A percentile compares a stretch with the other conserved stretches of the same genome.
Conservation (phyloP, 805 yeast genomes). For the Candida ortonii region DNA sequence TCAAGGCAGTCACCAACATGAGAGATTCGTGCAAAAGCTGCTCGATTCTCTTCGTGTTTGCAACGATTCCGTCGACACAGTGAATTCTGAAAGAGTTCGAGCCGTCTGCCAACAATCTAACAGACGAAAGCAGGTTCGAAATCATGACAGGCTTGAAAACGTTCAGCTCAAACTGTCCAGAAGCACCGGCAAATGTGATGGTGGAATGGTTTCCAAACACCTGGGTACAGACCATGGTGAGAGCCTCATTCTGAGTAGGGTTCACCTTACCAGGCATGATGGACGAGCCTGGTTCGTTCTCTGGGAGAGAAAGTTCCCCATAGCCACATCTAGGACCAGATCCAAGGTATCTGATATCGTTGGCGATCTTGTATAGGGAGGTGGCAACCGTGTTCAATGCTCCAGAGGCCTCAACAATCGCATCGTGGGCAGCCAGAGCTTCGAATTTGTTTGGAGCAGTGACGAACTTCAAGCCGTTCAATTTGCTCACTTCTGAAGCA, state of each 20-base stretch:
- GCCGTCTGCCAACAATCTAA: slow-evolving; percentile 89
- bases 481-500: slow-evolving; percentile 79
- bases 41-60: slow-evolving; percentile 83
- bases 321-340: slow-evolving; percentile 99
- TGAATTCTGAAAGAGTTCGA: slow-evolving; percentile 83
- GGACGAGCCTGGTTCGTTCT: slow-evolving; percentile 98
- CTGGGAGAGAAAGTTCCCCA: slow-evolving; percentile 93
- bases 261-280: slow-evolving; percentile 99
- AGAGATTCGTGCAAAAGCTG: slow-evolving; percentile 90
- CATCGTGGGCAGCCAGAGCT: slow-evolving; percentile 98
- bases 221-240: slow-evolving; percentile 97
- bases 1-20: slow-evolving; percentile 97
- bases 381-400: slow-evolving; percentile 94
- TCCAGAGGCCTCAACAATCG: slow-evolving; percentile 96
- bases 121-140: slow-evolving; percentile 81
- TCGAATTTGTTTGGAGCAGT: slow-evolving; percentile 99
- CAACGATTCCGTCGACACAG: slow-evolving; percentile 93
- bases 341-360: slow-evolving; percentile 96
- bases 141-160: slow-evolving; percentile 97
- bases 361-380: slow-evolving; percentile 92
- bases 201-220: slow-evolving; percentile 96
- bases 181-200: slow-evolving; percentile 96
- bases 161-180: slow-evolving; percentile 97
- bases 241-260: slow-evolving; percentile 98
- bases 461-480: slow-evolving; percentile 84